Conservation (phyloP, 306 rosid genomes). For the Cotoneaster glaucophyllus region DNA sequence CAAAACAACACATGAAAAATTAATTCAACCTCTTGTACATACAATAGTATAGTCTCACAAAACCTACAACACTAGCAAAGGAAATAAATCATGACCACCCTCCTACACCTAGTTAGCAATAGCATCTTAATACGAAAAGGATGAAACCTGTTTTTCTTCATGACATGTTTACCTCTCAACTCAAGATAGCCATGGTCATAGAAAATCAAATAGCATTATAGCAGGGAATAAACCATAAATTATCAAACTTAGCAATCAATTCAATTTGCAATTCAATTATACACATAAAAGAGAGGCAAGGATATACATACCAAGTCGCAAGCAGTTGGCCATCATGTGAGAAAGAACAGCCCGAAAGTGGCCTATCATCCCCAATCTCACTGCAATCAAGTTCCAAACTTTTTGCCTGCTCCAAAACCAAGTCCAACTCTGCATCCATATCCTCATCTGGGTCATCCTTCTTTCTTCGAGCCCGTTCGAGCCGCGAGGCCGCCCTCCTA, state of each 20-base stretch:
- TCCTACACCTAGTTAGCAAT: not conserved
- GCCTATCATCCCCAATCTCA: slow-evolving; percentile 95
- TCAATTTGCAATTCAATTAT: not conserved
- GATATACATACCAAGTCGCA: slow-evolving; percentile 60
- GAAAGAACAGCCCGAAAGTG: slow-evolving; percentile 85
- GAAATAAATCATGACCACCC: not conserved
- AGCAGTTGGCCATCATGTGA: slow-evolving; percentile 66
- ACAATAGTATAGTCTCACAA: not conserved
- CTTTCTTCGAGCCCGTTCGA: slow-evolving; percentile 71
- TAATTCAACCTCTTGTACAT: not conserved
- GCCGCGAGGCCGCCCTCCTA: slow-evolving; percentile 53
- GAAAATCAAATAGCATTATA: not conserved
- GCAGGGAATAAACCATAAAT: not conserved
- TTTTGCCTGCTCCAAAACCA: slow-evolving; percentile 70
- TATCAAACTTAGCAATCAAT: not conserved
- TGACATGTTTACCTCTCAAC: not conserved
- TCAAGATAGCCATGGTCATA: not conserved
- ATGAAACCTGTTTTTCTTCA: not conserved
- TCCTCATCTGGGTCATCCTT: slow-evolving; percentile 96
- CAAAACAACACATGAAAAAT: slow-evolving; percentile 20
- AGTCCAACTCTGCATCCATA: slow-evolving; percentile 69
- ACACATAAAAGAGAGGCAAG: not conserved
- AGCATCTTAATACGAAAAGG: not conserved
- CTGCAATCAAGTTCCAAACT: slow-evolving; percentile 71
- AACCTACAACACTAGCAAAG: not conserved